Percentiles rank a stretch among this genome's conserved stretches.
phyloP scores from a whole-genome alignment of 306 rosid genomes.

The Gleditsia sinensis region DNA sequence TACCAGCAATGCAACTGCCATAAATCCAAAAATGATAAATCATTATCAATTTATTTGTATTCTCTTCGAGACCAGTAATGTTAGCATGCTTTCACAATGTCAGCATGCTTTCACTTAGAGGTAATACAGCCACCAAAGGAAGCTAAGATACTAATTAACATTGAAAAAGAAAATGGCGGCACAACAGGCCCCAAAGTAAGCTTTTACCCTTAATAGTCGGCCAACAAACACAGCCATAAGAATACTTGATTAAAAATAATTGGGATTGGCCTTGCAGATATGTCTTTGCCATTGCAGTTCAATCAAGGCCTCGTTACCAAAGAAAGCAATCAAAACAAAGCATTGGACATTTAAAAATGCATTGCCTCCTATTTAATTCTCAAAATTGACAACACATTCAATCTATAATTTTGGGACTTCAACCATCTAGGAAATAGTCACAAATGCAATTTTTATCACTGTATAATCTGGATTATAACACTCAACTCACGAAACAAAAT shows the following conservation, averaged over 20 bases:
- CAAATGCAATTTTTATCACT: slow-evolving; percentile 5
- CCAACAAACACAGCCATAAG: neutral
- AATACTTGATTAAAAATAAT: neutral
- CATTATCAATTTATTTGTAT: slow-evolving; percentile 17
- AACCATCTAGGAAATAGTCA: neutral
- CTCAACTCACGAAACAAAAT: slow-evolving; percentile 16
- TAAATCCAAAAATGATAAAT: slow-evolving; percentile 2
- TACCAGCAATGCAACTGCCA: neutral
- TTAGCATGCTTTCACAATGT: slow-evolving; percentile 10
- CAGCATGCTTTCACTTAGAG: slow-evolving; percentile 18
- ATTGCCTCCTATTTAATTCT: neutral
- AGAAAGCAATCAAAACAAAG: slow-evolving; percentile 14
- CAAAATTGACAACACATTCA: neutral
- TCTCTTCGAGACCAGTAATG: slow-evolving; percentile 2
- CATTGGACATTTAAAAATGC: neutral
- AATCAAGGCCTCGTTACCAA: slow-evolving; percentile 3
- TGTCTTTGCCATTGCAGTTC: neutral
- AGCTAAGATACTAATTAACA: neutral
- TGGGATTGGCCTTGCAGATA: neutral
- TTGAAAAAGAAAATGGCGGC: neutral
- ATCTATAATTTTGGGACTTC: slow-evolving; percentile 23
- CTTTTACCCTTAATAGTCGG: neutral
- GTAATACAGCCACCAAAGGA: neutral
- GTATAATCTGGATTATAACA: slow-evolving; percentile 15
- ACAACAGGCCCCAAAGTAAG: slow-evolving; percentile 18